Base-by-base conservation (phyloP, 1,284 basidiomycete species). In the Meripilus lineatus region DNA sequence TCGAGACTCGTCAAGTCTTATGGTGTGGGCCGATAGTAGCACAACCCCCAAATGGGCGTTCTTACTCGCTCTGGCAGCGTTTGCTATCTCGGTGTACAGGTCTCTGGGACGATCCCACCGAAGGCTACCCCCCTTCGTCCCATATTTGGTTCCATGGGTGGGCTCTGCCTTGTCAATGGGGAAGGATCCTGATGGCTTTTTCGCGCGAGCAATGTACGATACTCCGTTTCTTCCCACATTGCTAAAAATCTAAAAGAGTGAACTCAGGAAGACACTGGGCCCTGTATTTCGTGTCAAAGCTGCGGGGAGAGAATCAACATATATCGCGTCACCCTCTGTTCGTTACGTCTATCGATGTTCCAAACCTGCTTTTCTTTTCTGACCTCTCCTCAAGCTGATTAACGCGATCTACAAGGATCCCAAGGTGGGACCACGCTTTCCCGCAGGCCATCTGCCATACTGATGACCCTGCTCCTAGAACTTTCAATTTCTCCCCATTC, bases 61-160 rank as follows among this genome's bases (percentile, higher is more conserved):
- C n/a, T n/a, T n/a, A n/a, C n/a, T n/a, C n/a, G n/a, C n/a, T n/a
- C n/a, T n/a, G n/a, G n/a, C n/a, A n/a, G n/a, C n/a, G n/a, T n/a
- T n/a, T n/a, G n/a, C n/a, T n/a, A n/a, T n/a, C n/a, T n/a, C n/a
- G n/a, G n/a, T n/a, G n/a, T n/a, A n/a, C n/a, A n/a, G n/a, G n/a
- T n/a, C n/a, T n/a, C n/a, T n/a, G n/a, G n/a, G n/a, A n/a, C n/a
- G n/a, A n/a, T n/a, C n/a, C n/a, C n/a, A n/a, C n/a, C n/a, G n/a
- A n/a, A n/a, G n/a, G 23, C 44, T 48, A 54, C 25, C 37, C 24
- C 65, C 67, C 44, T 57, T 54, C 17, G 49, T 50, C 4, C 40
- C 44, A 21, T 52, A 53, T 28, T 50, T 48, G 51, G 49, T 56
- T 32, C 56, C 56, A 51, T 58, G 56, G 55, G 22, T 58, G 3